Conservation (phyloP, 2,329 filamentous ascomycete genomes). For the Aureobasidium sp. region DNA sequence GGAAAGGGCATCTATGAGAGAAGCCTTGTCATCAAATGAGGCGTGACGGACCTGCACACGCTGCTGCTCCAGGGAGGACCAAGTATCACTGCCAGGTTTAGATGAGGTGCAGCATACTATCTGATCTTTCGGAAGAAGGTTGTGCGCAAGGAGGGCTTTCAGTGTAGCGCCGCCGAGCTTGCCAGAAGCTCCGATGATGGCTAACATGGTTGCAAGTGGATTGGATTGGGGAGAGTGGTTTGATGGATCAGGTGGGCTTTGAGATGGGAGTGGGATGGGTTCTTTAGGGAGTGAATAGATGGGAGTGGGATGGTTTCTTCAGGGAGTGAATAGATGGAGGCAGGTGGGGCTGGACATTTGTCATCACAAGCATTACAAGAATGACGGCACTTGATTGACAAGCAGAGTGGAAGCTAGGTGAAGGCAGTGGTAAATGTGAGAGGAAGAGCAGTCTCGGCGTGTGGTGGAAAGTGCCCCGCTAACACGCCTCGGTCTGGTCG, state of each 20-base stretch:
- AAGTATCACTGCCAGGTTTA: conserved; percentile 17
- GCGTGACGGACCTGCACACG: conserved; percentile 30
- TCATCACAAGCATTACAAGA: background rate
- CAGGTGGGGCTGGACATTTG: conserved; percentile 3
- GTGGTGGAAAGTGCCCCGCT: background rate
- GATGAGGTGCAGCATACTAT: conserved; percentile 33
- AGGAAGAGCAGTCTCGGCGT: background rate
- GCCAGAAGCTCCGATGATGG: conserved; percentile 38
- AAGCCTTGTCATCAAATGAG: conserved; percentile 32
- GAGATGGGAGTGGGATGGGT: background rate
- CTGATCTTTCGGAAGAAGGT: conserved; percentile 29
- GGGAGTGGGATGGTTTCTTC: background rate
- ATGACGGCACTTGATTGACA: background rate
- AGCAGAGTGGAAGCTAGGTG: background rate
- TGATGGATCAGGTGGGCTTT: background rate
- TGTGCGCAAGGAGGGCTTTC: conserved; percentile 33
- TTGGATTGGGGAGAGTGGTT: background rate
- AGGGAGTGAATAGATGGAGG: background rate
- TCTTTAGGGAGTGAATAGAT: background rate
- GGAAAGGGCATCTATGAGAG: conserved; percentile 27
- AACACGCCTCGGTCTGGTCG: background rate
- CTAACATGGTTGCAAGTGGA: conserved; percentile 22
- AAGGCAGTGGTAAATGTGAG: background rate
- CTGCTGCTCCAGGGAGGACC: conserved; percentile 8
- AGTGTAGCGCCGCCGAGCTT: conserved; percentile 40